Conservation (phyloP, 2,329 filamentous ascomycete species). For the Coniochaeta sp. region DNA sequence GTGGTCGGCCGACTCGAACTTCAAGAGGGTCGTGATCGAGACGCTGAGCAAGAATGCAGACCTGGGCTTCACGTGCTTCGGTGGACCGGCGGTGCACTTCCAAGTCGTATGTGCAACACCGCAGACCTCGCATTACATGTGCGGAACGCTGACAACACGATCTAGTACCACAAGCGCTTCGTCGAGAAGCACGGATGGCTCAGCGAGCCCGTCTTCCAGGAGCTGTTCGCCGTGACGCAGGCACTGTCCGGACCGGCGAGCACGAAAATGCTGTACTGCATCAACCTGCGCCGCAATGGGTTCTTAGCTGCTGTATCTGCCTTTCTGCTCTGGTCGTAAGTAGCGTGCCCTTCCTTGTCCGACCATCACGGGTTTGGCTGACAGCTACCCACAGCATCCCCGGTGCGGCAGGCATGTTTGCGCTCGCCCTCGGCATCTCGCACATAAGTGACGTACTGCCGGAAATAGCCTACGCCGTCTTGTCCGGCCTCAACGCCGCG, state of each 20-base stretch:
- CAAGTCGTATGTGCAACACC: constrained; percentile 45
- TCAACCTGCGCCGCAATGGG: constrained; percentile 57
- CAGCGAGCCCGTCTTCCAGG: constrained; percentile 64
- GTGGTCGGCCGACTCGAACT: neutral
- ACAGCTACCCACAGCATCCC: constrained; percentile 43
- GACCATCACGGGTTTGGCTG: neutral
- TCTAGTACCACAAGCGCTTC: constrained; percentile 52
- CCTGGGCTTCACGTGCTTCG: constrained; percentile 59
- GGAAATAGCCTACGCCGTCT: constrained; percentile 55
- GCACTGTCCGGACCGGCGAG: constrained; percentile 60
- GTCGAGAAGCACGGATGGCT: constrained; percentile 57
- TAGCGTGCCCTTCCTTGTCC: neutral
- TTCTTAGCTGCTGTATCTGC: constrained; percentile 48
- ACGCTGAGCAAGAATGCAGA: constrained; percentile 40
- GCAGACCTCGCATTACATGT: neutral
- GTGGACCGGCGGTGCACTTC: constrained; percentile 64
- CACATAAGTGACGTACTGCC: constrained; percentile 54
- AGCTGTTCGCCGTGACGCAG: constrained; percentile 64
- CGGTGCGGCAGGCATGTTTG: constrained; percentile 64
- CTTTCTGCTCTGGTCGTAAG: constrained; percentile 58
- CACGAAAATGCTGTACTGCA: constrained; percentile 66
- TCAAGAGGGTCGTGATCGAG: neutral
- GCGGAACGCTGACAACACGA: neutral
- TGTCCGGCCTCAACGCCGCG: constrained; percentile 65
- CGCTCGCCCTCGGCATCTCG: constrained; percentile 56